phyloP scores from a whole-genome alignment of 352 stramenopile species.

The Globisporangium camurandrum region DNA sequence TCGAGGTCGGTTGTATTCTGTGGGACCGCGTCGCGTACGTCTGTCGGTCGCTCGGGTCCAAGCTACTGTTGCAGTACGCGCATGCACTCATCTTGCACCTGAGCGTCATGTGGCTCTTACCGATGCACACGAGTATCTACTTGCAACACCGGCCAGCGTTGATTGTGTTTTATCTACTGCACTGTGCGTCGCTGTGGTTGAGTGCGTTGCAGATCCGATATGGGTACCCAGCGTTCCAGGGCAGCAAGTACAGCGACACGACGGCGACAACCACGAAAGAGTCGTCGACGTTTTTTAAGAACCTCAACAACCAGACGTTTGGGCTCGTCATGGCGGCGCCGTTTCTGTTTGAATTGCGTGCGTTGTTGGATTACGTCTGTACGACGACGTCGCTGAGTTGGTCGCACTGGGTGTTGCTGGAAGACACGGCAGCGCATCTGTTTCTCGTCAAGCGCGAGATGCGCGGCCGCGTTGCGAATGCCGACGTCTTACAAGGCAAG shows the following conservation, averaged over 20 bases:
- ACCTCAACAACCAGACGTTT: conserved; percentile 54
- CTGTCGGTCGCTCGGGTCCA: conserved; percentile 58
- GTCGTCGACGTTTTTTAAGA: conserved; percentile 40
- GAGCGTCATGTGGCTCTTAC: conserved; percentile 71
- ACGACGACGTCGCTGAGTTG: conserved; percentile 78
- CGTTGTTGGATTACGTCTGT: conserved; percentile 81
- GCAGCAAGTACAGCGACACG: conserved; percentile 77
- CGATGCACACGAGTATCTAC: conserved; percentile 67
- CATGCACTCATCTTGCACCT: conserved; percentile 67
- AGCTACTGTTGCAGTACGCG: conserved; percentile 72
- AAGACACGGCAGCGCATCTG: conserved; percentile 76
- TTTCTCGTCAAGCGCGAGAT: conserved; percentile 78
- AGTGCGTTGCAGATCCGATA: conserved; percentile 79
- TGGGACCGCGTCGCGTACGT: conserved; percentile 84
- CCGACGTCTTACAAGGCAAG: conserved; percentile 75
- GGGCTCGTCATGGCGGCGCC: conserved; percentile 69
- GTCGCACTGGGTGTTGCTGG: conserved; percentile 75
- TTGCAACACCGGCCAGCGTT: conserved; percentile 65
- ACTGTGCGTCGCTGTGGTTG: conserved; percentile 74
- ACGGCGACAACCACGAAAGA: no score
- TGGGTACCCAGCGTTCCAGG: conserved; percentile 74
- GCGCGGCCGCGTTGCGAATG: conserved; percentile 51
- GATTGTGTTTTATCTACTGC: conserved; percentile 74
- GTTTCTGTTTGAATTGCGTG: conserved; percentile 86
- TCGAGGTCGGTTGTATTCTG: conserved; percentile 75